Evolutionary conservation across 2,329 filamentous ascomycete genomes (phyloP).

Genomic region (Coleophoma cylindrospora): DNA sequence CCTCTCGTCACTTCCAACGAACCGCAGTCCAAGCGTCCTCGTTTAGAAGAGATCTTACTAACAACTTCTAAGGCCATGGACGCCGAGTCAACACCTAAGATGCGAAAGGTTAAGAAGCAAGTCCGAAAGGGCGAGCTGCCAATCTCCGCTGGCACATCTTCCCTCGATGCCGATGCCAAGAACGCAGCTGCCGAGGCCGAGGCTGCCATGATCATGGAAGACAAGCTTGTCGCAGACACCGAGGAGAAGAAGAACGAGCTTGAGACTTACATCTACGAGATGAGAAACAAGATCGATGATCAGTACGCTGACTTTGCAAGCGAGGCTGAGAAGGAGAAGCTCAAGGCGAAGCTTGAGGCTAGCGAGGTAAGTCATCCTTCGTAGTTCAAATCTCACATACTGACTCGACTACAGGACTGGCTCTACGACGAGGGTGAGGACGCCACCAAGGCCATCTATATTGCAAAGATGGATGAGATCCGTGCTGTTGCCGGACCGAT

Average conservation of each 20-base stretch:
- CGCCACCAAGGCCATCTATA: constrained; percentile 86
- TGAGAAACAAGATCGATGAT: constrained; percentile 92
- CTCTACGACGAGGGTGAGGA: constrained; percentile 97
- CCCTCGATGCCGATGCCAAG: constrained; percentile 67
- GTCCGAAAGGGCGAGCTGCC: constrained; percentile 95
- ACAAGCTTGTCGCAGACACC: constrained; percentile 96
- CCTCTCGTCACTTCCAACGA: constrained; percentile 13
- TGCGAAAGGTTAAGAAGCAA: constrained; percentile 98
- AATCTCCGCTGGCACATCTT: constrained; percentile 75
- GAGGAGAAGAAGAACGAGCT: constrained; percentile 99
- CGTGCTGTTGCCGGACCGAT: constrained; percentile 86
- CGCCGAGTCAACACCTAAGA: constrained; percentile 74
- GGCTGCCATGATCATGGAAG: constrained; percentile 89
- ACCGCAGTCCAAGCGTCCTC: constrained; percentile 16
- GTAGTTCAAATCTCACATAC: constrained; percentile 4
- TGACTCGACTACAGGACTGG: constrained; percentile 68
- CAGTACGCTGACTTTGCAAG: constrained; percentile 83
- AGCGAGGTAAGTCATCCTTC: constrained; percentile 67
- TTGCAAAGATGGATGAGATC: constrained; percentile 95
- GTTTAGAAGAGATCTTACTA: constrained; percentile 22
- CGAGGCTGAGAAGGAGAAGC: constrained; percentile 86
- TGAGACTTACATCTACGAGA: constrained; percentile 94
- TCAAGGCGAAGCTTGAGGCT: constrained; percentile 76
- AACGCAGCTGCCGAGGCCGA: constrained; percentile 74
- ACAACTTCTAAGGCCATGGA: constrained; percentile 61